phyloP scores from a whole-genome alignment of 2,329 filamentous ascomycete genomes.

The Fusarium tuaranense region DNA sequence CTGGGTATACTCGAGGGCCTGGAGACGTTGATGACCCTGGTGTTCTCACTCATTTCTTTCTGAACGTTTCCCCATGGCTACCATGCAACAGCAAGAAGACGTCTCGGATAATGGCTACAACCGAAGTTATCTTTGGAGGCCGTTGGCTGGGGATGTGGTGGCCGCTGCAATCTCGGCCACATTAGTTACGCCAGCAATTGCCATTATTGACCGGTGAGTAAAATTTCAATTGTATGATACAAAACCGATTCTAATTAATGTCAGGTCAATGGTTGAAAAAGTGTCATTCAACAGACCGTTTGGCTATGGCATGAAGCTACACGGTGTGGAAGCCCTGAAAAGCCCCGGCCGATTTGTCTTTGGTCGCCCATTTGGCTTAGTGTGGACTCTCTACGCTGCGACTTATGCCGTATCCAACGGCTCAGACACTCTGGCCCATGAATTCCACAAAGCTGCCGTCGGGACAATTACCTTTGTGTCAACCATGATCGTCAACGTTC shows the following conservation, averaged over 20 bases:
- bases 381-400: constrained; percentile 46
- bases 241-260: neutral
- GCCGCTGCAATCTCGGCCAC: constrained; percentile 44
- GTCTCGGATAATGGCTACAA: constrained; percentile 5
- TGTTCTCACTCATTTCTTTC: neutral
- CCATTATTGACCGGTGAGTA: constrained; percentile 44
- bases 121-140: constrained; percentile 27
- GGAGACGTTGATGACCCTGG: neutral
- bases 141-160: constrained; percentile 35
- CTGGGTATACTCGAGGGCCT: neutral
- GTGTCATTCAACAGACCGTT: constrained; percentile 37
- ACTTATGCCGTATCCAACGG: constrained; percentile 46
- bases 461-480: constrained; percentile 43
- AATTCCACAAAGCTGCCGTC: constrained; percentile 41
- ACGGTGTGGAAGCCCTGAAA: constrained; percentile 28
- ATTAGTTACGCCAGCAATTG: constrained; percentile 44
- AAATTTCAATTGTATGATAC: neutral
- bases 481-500: constrained; percentile 48
- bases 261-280: constrained; percentile 39
- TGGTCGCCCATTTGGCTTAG: constrained; percentile 41
- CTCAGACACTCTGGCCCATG: constrained; percentile 42
- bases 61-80: neutral
- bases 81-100: constrained; percentile 33
- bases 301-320: constrained; percentile 19
- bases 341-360: constrained; percentile 42